phyloP scores from a whole-genome alignment of 83 land plant genomes.

The Thuja plicata region DNA sequence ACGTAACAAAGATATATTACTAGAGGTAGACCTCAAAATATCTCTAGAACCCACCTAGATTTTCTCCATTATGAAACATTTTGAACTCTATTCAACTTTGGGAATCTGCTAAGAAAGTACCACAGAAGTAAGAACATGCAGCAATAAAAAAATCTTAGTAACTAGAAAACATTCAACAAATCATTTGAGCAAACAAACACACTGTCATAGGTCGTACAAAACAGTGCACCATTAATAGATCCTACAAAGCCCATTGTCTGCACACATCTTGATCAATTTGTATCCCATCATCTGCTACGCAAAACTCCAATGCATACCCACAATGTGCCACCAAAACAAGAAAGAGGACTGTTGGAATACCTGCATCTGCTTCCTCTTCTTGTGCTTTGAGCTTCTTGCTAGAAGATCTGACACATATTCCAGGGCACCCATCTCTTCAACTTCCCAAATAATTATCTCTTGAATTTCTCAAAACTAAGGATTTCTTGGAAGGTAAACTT shows the following conservation, averaged over 20 bases:
- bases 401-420: slow-evolving; percentile 2
- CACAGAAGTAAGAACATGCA: too few relatives aligned
- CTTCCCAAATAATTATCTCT: too few relatives aligned
- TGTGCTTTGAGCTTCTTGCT: background rate
- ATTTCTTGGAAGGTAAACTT: background rate
- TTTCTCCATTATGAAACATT: background rate
- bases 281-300: too few relatives aligned
- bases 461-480: background rate
- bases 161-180: too few relatives aligned
- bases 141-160: too few relatives aligned
- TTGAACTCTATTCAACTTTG: background rate
- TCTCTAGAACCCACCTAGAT: background rate
- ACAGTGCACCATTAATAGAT: too few relatives aligned
- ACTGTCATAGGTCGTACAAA: too few relatives aligned
- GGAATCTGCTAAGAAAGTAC: too few relatives aligned
- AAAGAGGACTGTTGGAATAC: background rate
- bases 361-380: slow-evolving; percentile 5
- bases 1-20: background rate
- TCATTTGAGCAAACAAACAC: too few relatives aligned
- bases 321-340: background rate
- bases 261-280: too few relatives aligned
- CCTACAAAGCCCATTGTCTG: too few relatives aligned
- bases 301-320: background rate
- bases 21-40: too few relatives aligned
- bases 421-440: background rate